Evolutionary conservation across 2,329 filamentous ascomycete genomes (phyloP).

Genomic region (Clathrospora elynae): DNA sequence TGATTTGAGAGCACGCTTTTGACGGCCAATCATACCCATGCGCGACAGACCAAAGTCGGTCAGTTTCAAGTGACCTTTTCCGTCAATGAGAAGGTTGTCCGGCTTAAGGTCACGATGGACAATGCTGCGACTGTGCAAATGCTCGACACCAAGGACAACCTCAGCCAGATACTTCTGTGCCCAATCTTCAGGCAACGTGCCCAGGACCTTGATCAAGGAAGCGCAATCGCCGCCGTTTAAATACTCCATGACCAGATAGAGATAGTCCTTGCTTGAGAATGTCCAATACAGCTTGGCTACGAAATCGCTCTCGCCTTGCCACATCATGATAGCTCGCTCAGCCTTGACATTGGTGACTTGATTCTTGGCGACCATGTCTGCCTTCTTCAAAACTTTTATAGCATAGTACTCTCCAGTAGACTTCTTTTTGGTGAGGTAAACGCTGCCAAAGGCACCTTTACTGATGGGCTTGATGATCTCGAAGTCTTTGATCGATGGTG

Average conservation of each 20-base stretch:
- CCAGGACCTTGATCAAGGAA: constrained; percentile 91
- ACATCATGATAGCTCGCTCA: constrained; percentile 99
- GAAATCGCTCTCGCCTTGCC: constrained; percentile 98
- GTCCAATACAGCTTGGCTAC: constrained; percentile 99
- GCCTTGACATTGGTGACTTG: constrained; percentile 99
- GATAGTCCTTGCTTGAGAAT: constrained; percentile 98
- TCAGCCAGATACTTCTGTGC: constrained; percentile 96
- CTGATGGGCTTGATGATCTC: constrained; percentile 99
- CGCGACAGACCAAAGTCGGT: constrained; percentile 97
- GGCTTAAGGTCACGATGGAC: constrained; percentile 97
- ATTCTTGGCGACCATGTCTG: constrained; percentile 99
- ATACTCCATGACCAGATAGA: constrained; percentile 99
- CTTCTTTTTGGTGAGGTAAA: constrained; percentile 98
- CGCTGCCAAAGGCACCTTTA: constrained; percentile 96
- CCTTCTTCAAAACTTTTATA: constrained; percentile 97
- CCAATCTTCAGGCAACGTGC: constrained; percentile 94
- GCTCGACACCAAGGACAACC: constrained; percentile 94
- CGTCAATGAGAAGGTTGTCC: constrained; percentile 95
- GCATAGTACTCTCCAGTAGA: constrained; percentile 98
- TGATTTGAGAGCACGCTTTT: constrained; percentile 86
- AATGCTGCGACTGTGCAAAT: constrained; percentile 91
- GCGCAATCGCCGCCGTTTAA: constrained; percentile 97
- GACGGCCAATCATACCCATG: constrained; percentile 94
- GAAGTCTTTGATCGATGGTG: constrained; percentile 98
- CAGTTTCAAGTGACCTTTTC: constrained; percentile 93